Base-by-base conservation (phyloP, 2,329 filamentous ascomycete genomes). In the Ophiostoma piceae region DNA sequence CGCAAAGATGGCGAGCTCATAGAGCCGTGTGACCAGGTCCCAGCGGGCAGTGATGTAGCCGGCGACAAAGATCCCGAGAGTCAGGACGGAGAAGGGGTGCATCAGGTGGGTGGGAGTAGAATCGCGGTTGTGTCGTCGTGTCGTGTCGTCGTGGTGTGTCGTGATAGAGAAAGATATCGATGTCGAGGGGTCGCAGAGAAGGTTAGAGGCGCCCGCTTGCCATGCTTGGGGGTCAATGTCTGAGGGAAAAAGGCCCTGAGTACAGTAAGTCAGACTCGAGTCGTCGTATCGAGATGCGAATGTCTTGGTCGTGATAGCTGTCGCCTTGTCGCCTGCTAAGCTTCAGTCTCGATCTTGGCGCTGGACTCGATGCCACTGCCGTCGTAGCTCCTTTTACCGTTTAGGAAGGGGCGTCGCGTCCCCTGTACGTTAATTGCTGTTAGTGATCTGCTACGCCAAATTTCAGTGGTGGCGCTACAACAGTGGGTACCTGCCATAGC, bases 1-100 rank as follows among this genome's bases (percentile, higher is more conserved):
- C 75, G 96, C 95, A 80, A 98, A 99, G 74, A 97, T 91, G 75
- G 92, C 91, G 77, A 99, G 88, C 82, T 99, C 94, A 90, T 97
- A 97, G 76, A 98, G 86, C 77, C 94, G 90, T 76, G 94, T 97
- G 75, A 97, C 93, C 73, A 99, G 89, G 82, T 98, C 95, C 94
- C 95, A 99, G 85, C 95, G 91, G 79, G 95, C 95, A 82, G 95
- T 99, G 80, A 94, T 98, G 86, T 99, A 99, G 81, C 95, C 95
- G 83, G 95, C 94, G 86, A 98, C 91, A 84, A 99, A 99, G 84
- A 99, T 97, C 83, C 91, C 93, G 83, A 97, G 89, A 77, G 94
- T 96, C 81, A 97, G 87, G 80, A 94, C 84, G 74, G 94, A 98
- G 84, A 98, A 97, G 78, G 94, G 92, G 92, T 97, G 94, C 94